Evolutionary conservation across 306 rosid genomes (phyloP), one percentile per base, ranked within the genome.

Genomic region (Sicyos edulis): DNA sequence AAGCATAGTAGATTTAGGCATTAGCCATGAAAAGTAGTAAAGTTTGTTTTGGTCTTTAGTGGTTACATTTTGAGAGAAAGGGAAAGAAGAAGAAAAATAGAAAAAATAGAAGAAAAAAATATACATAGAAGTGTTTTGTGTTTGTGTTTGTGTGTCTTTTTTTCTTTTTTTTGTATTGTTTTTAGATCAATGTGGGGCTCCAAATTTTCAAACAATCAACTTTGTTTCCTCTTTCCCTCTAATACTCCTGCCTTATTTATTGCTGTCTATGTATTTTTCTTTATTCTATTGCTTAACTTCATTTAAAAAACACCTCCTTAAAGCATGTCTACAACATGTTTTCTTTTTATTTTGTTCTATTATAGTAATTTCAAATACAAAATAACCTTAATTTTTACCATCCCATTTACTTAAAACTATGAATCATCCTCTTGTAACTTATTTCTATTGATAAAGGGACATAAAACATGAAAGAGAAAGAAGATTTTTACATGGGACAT

Each of bases 101-200:
- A 29, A 19, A 26, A 42, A 15, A 10, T 13, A 5, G 9, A 10
- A 15, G 19, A 60, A n/a, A n/a, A n/a, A n/a, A n/a, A n/a, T n/a
- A n/a, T n/a, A n/a, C n/a, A n/a, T n/a, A n/a, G n/a, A n/a, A n/a
- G n/a, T n/a, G 45, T 6, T 79, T 64, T 79, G 63, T 66, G 72
- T 58, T 56, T 19, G 70, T 75, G 55, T 74, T 50, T 61, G n/a
- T n/a, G n/a, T n/a, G n/a, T n/a, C n/a, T n/a, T n/a, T n/a, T n/a
- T n/a, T n/a, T n/a, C n/a, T n/a, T n/a, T n/a, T n/a, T n/a, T n/a
- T 79, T 82, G 83, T 77, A 83, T 79, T 77, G 7, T 69, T 80
- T 70, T 64, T 68, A 76, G 29, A 16, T 73, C 71, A 53, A 71
- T 55, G 77, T 83, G 77, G 82, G 71, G 42, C 74, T 51, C 78